Evolutionary conservation across 257 asterid genomes (phyloP).

Genomic region (Fraxinus americana): DNA sequence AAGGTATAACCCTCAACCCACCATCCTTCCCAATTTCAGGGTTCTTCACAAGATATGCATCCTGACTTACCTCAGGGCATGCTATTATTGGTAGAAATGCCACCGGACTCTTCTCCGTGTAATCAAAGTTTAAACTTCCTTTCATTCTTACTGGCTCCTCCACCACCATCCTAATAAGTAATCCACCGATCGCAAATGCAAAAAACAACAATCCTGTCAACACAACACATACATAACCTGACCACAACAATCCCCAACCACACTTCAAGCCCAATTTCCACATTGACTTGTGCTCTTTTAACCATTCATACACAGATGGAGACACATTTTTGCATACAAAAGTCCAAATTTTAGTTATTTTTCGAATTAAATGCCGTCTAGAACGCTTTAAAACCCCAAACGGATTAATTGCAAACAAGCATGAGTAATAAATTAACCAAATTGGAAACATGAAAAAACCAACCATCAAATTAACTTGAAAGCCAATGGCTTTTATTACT

Average conservation of each 20-base stretch:
- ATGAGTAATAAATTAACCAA: constrained; percentile 47
- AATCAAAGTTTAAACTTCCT: constrained; percentile 77
- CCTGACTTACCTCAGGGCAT: constrained; percentile 37
- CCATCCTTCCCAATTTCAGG: constrained; percentile 34
- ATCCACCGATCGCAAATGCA: constrained; percentile 70
- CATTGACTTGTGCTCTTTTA: constrained; percentile 55
- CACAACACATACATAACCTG: constrained; percentile 73
- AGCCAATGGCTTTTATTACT: constrained; percentile 54
- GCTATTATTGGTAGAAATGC: constrained; percentile 67
- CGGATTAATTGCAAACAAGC: constrained; percentile 71
- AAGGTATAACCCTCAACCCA: constrained; percentile 59
- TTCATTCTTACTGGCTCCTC: constrained; percentile 74
- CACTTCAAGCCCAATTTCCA: constrained; percentile 73
- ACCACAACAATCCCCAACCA: constrained; percentile 93
- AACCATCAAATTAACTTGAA: constrained; percentile 55
- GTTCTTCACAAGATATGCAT: constrained; percentile 42
- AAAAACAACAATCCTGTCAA: constrained; percentile 62
- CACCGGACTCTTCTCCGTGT: constrained; percentile 74
- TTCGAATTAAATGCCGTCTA: constrained; percentile 34
- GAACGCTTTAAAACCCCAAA: constrained; percentile 46
- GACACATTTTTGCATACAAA: constrained; percentile 35
- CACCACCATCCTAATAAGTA: constrained; percentile 56
- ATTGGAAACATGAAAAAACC: constrained; percentile 46
- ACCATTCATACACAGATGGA: constrained; percentile 48
- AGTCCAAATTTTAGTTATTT: constrained; percentile 36